Percentiles rank a stretch among this genome's conserved stretches.
phyloP scores from a whole-genome alignment of 2,329 filamentous ascomycete genomes.

The Aspergillus sp. region DNA sequence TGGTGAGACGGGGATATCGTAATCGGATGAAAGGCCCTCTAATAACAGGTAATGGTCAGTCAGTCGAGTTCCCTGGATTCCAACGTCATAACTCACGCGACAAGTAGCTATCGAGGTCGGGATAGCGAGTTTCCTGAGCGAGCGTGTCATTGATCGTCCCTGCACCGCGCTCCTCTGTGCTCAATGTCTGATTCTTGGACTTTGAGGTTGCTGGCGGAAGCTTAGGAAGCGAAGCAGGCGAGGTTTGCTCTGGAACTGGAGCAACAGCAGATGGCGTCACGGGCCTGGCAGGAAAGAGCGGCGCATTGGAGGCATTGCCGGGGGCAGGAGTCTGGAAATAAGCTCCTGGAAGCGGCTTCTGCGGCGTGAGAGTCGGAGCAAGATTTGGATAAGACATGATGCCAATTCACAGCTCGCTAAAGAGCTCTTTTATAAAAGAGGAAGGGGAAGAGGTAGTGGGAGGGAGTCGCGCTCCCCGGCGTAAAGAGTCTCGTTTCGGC shows the following conservation, averaged over 20 bases:
- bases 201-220: constrained; percentile 33
- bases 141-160: constrained; percentile 75
- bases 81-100: constrained; percentile 59
- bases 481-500: constrained; percentile 11
- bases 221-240: constrained; percentile 27
- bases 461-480: constrained; percentile 18
- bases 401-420: constrained; percentile 9
- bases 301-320: constrained; percentile 30
- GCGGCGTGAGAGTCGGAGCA: constrained; percentile 27
- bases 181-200: constrained; percentile 47
- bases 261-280: constrained; percentile 20
- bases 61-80: constrained; percentile 11
- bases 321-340: constrained; percentile 37
- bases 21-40: constrained; percentile 89
- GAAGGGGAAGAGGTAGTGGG: constrained; percentile 1
- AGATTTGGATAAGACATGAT: constrained; percentile 38
- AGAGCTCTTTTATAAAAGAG: not conserved
- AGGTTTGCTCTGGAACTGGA: constrained; percentile 21
- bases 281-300: constrained; percentile 25
- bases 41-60: constrained; percentile 16
- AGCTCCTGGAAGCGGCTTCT: constrained; percentile 36
- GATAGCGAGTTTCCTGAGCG: constrained; percentile 69
- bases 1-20: constrained; percentile 63
- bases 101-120: constrained; percentile 83
- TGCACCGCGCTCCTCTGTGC: constrained; percentile 72